phyloP scores from a whole-genome alignment of 2,329 filamentous ascomycete species.

The Ceratocystis huliohia region DNA sequence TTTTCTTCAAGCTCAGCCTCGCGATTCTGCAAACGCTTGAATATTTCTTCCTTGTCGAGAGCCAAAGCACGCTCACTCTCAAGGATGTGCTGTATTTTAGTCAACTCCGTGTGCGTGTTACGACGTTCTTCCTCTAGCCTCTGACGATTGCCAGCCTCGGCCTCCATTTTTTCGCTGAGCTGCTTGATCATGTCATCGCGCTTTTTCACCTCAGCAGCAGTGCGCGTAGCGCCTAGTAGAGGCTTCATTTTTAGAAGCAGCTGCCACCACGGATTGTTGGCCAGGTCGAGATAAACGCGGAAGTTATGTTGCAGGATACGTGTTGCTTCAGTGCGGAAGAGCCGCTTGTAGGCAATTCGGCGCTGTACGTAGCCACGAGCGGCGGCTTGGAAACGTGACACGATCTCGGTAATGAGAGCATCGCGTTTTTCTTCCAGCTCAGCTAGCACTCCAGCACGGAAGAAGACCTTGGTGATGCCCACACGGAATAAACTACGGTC shows the following conservation, averaged over 20 bases:
- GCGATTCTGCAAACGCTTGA: slow-evolving; percentile 85
- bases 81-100: slow-evolving; percentile 81
- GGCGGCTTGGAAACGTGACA: slow-evolving; percentile 83
- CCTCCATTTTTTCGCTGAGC: slow-evolving; percentile 69
- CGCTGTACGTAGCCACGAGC: slow-evolving; percentile 82
- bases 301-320: slow-evolving; percentile 93
- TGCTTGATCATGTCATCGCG: slow-evolving; percentile 85
- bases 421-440: slow-evolving; percentile 95
- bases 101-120: slow-evolving; percentile 73
- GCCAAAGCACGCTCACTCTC: slow-evolving; percentile 94
- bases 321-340: slow-evolving; percentile 90
- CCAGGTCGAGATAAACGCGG: slow-evolving; percentile 77
- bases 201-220: slow-evolving; percentile 86
- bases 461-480: slow-evolving; percentile 94
- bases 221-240: slow-evolving; percentile 79
- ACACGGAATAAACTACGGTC: slow-evolving; percentile 83
- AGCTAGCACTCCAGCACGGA: slow-evolving; percentile 86
- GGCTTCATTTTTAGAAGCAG: slow-evolving; percentile 92
- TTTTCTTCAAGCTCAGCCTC: slow-evolving; percentile 89
- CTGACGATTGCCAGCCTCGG: slow-evolving; percentile 61
- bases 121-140: slow-evolving; percentile 83
- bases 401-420: slow-evolving; percentile 81
- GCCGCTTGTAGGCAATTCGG: slow-evolving; percentile 76
- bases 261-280: slow-evolving; percentile 94
- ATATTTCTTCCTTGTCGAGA: slow-evolving; percentile 97